phyloP scores from a whole-genome alignment of 345 rosid species.

The Syzygium jambos region DNA sequence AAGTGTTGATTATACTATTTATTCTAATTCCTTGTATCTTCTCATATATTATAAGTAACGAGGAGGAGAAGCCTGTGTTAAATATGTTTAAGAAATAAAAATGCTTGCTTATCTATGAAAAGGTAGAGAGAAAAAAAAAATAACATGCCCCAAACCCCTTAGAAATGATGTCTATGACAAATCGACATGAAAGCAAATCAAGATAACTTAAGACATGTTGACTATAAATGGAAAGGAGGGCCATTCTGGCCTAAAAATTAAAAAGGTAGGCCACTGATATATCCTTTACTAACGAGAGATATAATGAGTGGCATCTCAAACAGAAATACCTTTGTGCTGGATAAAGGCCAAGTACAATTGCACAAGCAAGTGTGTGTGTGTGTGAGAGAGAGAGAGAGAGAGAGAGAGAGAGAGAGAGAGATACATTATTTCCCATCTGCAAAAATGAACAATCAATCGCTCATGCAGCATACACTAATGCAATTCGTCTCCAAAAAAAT shows the following conservation, averaged over 20 bases:
- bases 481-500: not conserved
- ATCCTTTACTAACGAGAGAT: not conserved
- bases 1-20: constrained; percentile 6
- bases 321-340: not conserved
- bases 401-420: not conserved
- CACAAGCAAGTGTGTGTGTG: not conserved
- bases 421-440: not conserved
- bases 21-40: constrained; percentile 4
- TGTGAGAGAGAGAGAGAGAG: not conserved
- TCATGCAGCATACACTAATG: not conserved
- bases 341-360: not conserved
- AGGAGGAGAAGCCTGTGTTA: constrained; percentile 1
- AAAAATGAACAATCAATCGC: not conserved
- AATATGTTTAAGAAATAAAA: not conserved
- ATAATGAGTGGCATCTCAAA: not conserved
- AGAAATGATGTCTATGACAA: not conserved
- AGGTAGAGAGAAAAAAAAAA: not conserved
- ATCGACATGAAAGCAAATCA: not conserved
- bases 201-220: not conserved
- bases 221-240: not conserved
- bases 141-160: not conserved
- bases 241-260: not conserved
- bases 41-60: constrained; percentile 15
- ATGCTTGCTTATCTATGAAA: not conserved
- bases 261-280: not conserved